Evolutionary conservation across 305 asterid species (phyloP), one percentile per base, ranked within the genome.

Genomic region (Fraxinus latifolia): DNA sequence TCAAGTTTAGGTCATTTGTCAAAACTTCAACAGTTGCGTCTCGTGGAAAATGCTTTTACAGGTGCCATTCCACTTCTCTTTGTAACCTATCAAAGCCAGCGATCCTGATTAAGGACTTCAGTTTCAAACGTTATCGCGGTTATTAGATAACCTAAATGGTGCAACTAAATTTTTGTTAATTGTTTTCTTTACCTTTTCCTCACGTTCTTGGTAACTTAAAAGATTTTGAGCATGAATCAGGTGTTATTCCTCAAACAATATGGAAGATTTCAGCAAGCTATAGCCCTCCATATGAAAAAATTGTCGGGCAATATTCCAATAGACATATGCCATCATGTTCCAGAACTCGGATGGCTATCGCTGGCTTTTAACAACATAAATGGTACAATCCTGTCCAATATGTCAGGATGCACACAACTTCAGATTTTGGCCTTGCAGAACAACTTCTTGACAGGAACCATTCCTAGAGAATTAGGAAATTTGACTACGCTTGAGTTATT

Each of bases 381-480:
- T 31, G 82, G 72, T n/a, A 37, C 21, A 4, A 42, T 68, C 27
- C 78, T 78, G 31, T 1, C 78, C 1, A 74, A 39, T 80, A 27
- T 80, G 9, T 71, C 82, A 1, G 36, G 25, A 11, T 80, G 82
- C 44, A 3, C 77, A 5, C 23, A 79, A 44, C 2, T 79, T 53
- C 4, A 11, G 27, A 32, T 11, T 3, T 27, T 85, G 81, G 15
- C 50, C 1, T 39, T 85, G 33, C 34, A 73, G 4, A 5, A 7
- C 1, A 82, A 82, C 7, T 12, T 3, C 2, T 58, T 84, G 12
- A 62, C 9, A 1, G 83, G 85, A 7, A 5, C 11, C 50, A 81
- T 84, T 36, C 87, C 84, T 9, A 81, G 31, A 78, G 80, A 62
- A 74, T 62, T 84, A 37, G 81, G 65, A 3, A 62, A 62, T 14